Evolutionary conservation across 805 yeast species (phyloP).

Genomic region (Saturnispora halmiae): DNA sequence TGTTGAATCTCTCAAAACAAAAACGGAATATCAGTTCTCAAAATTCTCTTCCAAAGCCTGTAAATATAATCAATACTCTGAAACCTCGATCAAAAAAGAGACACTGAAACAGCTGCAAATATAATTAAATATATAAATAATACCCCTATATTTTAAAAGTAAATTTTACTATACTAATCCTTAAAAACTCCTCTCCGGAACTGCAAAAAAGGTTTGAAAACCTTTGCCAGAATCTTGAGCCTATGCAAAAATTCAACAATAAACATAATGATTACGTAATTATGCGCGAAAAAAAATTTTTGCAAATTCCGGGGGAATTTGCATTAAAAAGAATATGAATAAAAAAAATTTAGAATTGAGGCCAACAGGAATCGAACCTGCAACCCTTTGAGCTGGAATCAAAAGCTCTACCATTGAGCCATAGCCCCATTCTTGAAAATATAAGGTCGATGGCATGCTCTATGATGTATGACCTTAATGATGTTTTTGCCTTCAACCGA

Average conservation of each 20-base stretch:
- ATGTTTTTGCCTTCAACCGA: neutral
- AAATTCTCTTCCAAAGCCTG: neutral
- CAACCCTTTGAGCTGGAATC: constrained; percentile 42
- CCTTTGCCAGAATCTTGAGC: too few species aligned
- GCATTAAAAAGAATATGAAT: neutral
- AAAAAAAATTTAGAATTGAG: constrained; percentile 10
- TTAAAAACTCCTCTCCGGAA: too few species aligned
- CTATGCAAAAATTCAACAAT: too few species aligned
- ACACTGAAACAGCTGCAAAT: too few species aligned
- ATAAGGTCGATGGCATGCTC: neutral
- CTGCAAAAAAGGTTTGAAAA: too few species aligned
- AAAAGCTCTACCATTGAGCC: constrained; percentile 76
- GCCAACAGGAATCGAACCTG: constrained; percentile 19
- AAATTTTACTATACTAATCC: too few species aligned
- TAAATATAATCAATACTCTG: constrained; percentile 1
- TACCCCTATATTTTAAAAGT: too few species aligned
- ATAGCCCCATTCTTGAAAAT: constrained; percentile 39
- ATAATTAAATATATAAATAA: too few species aligned
- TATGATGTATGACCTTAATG: too few species aligned
- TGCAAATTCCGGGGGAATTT: neutral
- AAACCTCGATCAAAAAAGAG: neutral
- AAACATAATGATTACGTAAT: neutral
- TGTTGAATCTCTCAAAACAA: neutral
- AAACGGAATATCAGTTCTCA: neutral
- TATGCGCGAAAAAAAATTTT: neutral